Conservation (phyloP, 2,329 filamentous ascomycete genomes). For the Aspergillus clavatus region DNA sequence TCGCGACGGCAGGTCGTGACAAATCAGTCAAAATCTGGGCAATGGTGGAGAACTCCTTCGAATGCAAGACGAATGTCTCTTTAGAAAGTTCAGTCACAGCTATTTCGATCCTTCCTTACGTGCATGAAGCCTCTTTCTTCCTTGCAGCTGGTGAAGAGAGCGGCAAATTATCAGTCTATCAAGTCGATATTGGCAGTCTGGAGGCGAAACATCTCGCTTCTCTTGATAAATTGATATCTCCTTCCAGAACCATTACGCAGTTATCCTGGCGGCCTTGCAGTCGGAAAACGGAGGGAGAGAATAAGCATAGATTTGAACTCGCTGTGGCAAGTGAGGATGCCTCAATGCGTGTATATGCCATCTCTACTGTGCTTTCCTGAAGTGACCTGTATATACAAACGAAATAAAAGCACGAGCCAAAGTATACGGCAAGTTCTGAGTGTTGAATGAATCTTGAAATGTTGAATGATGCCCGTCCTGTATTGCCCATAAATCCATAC, state of each 20-base stretch:
- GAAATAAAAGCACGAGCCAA: conserved; percentile 5
- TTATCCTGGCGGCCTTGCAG: conserved; percentile 61
- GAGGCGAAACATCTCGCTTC: conserved; percentile 26
- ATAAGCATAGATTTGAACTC: conserved; percentile 27
- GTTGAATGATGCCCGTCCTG: conserved; percentile 24
- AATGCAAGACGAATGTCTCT: conserved; percentile 51
- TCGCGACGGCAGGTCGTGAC: conserved; percentile 86
- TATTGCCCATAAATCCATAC: conserved; percentile 15
- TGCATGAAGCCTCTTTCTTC: conserved; percentile 27
- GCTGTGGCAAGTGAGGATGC: conserved; percentile 46
- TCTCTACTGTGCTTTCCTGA: conserved; percentile 29
- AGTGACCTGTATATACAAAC: conserved; percentile 16
- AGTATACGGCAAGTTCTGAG: conserved; percentile 3
- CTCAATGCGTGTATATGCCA: conserved; percentile 38
- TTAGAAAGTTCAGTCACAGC: conserved; percentile 63
- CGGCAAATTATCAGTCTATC: conserved; percentile 42
- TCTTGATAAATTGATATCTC: conserved; percentile 42
- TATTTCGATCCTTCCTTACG: conserved; percentile 56
- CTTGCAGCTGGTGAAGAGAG: conserved; percentile 47
- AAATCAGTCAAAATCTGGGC: conserved; percentile 75
- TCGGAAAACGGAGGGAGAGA: conserved; percentile 9
- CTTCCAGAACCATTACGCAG: conserved; percentile 62
- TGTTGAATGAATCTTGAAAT: conserved; percentile 23
- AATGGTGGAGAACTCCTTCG: conserved; percentile 41
- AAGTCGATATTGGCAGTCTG: conserved; percentile 29